These are phyloP conservation scores for Ophiosphaerella narmari DNA, from an alignment of 2,329 filamentous ascomycete genomes.

Conservation along the genomic window DNA sequence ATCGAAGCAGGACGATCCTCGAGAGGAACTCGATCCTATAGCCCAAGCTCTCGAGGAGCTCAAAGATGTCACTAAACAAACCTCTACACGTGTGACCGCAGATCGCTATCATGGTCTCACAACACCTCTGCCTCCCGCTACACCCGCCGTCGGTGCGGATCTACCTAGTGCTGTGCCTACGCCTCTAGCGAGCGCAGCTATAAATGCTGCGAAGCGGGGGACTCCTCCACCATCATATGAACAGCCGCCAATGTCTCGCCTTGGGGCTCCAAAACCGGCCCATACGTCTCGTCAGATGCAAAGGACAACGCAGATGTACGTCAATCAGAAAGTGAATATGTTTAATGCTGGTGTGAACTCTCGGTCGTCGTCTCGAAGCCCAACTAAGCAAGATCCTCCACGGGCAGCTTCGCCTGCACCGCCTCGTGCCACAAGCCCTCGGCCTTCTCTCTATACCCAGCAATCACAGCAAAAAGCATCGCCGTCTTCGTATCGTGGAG, in stretches of 20 bases:
- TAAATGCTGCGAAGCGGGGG: conserved; percentile 66
- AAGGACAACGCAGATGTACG: conserved; percentile 87
- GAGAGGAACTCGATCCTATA: conserved; percentile 81
- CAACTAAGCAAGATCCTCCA: conserved; percentile 47
- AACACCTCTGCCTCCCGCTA: conserved; percentile 68
- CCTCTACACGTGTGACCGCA: conserved; percentile 83
- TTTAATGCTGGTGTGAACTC: conserved; percentile 60
- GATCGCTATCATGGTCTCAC: conserved; percentile 93
- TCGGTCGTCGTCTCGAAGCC: conserved; percentile 63
- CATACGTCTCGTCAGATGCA: conserved; percentile 96
- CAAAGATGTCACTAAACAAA: conserved; percentile 83
- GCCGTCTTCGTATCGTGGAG: conserved; percentile 16
- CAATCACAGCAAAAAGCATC: conserved; percentile 15
- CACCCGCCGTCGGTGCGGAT: conserved; percentile 45
- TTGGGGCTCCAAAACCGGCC: conserved; percentile 88
- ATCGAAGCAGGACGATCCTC: conserved; percentile 47
- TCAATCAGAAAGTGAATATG: conserved; percentile 79
- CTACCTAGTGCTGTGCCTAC: conserved; percentile 50
- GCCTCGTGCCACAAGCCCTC: conserved; percentile 61
- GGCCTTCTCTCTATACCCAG: conserved; percentile 57
- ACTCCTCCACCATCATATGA: conserved; percentile 90
- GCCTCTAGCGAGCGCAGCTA: conserved; percentile 50
- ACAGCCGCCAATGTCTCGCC: conserved; percentile 68
- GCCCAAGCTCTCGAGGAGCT: conserved; percentile 90
- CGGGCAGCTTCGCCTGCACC: conserved; percentile 70